Percentiles rank a stretch among this genome's conserved stretches.
Evolutionary conservation across 2,329 filamentous ascomycete species (phyloP).

Genomic region (Teratosphaeria destructans): DNA sequence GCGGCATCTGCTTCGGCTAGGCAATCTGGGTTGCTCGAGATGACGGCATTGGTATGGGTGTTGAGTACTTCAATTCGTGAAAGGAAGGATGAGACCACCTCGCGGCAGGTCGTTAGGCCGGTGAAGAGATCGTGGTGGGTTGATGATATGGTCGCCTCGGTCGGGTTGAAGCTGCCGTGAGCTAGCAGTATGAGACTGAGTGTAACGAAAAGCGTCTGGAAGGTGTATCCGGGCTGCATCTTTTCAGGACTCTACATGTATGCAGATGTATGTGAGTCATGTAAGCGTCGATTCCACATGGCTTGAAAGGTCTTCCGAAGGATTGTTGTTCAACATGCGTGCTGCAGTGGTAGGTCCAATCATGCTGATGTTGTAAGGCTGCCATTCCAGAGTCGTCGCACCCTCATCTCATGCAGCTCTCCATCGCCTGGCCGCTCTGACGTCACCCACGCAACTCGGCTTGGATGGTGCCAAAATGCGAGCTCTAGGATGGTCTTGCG

Average conservation of each 20-base stretch:
- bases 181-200: neutral
- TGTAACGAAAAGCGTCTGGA: neutral
- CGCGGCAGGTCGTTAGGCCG: slow-evolving; percentile 43
- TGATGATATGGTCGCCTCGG: slow-evolving; percentile 49
- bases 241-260: neutral
- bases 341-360: neutral
- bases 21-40: slow-evolving; percentile 42
- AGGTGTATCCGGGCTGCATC: neutral
- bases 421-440: neutral
- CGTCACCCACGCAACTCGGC: neutral
- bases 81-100: slow-evolving; percentile 46
- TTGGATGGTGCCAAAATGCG: neutral
- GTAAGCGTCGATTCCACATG: neutral
- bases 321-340: neutral
- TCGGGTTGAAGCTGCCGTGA: slow-evolving; percentile 37
- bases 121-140: slow-evolving; percentile 47
- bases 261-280: neutral
- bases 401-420: neutral
- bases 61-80: slow-evolving; percentile 49
- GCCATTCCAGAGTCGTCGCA: neutral
- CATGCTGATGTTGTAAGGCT: neutral
- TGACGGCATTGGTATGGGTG: slow-evolving; percentile 46
- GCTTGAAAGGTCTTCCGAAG: neutral
- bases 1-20: slow-evolving; percentile 40
- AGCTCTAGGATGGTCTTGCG: neutral